Evolutionary conservation across 495 filamentous ascomycete species (phyloP), one percentile per base, ranked within the genome.

Genomic region (Pyrenula massariospora): DNA sequence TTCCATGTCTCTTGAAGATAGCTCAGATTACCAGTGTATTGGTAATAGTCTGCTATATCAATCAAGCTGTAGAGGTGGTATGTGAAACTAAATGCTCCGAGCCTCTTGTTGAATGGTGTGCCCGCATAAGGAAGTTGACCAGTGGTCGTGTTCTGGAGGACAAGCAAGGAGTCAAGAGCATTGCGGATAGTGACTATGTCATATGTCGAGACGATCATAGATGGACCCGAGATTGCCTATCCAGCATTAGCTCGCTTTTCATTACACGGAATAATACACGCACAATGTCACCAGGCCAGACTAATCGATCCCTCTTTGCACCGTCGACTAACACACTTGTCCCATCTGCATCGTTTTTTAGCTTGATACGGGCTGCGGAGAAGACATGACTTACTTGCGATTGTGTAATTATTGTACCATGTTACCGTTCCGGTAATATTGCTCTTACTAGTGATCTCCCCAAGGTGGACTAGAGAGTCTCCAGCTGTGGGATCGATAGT

Each of bases 51-150:
- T 25, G 77, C 77, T 15, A 74, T 71, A 2, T 76, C 77, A 48
- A 80, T 75, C 61, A 84, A 69, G 20, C 70, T 77, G 67, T 76
- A 74, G 65, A 81, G 74, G 60, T 82, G 79, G 61, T 83, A 83
- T 1, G 80, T 81, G 60, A 77, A 80, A 54, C 72, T 56, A 36
- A 59, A 72, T 70, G 52, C 70, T 69, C n/a, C 25, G 71, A 67
- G 12, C 72, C 62, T 8, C 8, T 15, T 5, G 31, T 3, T 19
- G 52, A 81, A 69, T 0, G 74, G 76, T 24, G 71, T 73, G 0
- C 79, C 77, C 8, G 77, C 76, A 58, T 81, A 81, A 0, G 76
- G 75, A 12, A 79, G 64, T 2, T 62, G 66, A 1, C 75, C 76
- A 56, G 60, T 54, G 19, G 64, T 48, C 5, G 8, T 5, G 49